Conservation (phyloP, 768 basidiomycete genomes). For the Lepiota venenata region DNA sequence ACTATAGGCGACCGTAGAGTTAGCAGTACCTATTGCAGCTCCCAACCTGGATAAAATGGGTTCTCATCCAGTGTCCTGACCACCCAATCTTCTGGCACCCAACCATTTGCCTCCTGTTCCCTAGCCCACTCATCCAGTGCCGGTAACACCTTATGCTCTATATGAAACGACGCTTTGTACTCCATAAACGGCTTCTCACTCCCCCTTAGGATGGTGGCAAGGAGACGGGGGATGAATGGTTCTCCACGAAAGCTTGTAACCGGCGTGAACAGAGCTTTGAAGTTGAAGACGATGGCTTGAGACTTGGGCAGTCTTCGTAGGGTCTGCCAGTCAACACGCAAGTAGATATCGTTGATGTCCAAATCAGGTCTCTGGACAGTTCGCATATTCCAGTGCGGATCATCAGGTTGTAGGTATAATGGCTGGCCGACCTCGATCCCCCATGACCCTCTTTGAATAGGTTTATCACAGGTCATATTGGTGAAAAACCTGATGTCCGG, state of each 20-base stretch:
- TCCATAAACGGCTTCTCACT: conserved; percentile 34
- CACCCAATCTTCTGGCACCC: conserved; percentile 45
- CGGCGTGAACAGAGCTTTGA: conserved; percentile 52
- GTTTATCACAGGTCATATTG: conserved; percentile 42
- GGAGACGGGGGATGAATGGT: conserved; percentile 43
- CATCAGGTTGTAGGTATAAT: conserved; percentile 38
- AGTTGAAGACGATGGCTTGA: conserved; percentile 48
- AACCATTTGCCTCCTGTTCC: conserved; percentile 45
- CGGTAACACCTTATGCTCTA: conserved; percentile 43
- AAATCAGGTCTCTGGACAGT: conserved; percentile 32
- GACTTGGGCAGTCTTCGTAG: conserved; percentile 46
- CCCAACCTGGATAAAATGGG: conserved; percentile 50
- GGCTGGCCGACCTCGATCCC: conserved; percentile 46
- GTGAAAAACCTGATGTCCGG: conserved; percentile 45
- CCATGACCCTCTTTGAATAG: conserved; percentile 55
- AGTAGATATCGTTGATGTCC: conserved; percentile 33
- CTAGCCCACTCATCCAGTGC: conserved; percentile 41
- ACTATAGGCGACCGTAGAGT: neutral
- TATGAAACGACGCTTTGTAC: conserved; percentile 40
- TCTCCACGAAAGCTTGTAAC: conserved; percentile 39
- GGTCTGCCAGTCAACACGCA: conserved; percentile 57
- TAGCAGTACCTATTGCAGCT: conserved; percentile 14
- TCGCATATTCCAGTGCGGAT: conserved; percentile 32
- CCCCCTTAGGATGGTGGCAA: conserved; percentile 40
- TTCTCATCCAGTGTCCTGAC: conserved; percentile 47